Evolutionary conservation across 2,329 filamentous ascomycete species (phyloP).

Genomic region (Ceratocystis harringtonii): DNA sequence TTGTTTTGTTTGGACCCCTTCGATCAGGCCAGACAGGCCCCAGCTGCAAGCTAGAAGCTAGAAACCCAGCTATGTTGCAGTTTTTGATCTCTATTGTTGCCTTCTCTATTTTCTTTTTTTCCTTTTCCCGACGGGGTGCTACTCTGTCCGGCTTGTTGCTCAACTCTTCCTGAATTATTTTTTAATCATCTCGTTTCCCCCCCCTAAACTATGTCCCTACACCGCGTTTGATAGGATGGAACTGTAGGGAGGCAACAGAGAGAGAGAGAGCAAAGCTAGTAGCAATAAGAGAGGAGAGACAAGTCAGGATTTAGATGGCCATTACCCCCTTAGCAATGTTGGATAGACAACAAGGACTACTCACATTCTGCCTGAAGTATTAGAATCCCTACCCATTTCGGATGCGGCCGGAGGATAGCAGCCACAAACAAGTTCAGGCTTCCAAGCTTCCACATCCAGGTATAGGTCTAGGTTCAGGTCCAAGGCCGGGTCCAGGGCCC

Average conservation of each 20-base stretch:
- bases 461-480: background rate
- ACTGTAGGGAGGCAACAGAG: background rate
- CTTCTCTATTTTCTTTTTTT: background rate
- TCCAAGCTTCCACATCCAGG: background rate
- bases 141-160: background rate
- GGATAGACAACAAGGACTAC: background rate
- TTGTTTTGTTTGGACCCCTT: slow-evolving; percentile 3
- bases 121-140: background rate
- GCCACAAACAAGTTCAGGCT: background rate
- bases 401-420: slow-evolving; percentile 3
- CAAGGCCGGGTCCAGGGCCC: background rate
- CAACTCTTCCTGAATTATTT: background rate
- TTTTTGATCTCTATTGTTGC: background rate
- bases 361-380: background rate
- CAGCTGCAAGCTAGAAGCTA: background rate
- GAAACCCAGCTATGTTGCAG: background rate
- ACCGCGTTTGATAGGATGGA: background rate
- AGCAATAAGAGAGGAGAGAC: background rate
- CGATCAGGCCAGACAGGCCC: background rate
- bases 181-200: background rate
- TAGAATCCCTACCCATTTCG: slow-evolving; percentile 1
- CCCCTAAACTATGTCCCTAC: background rate
- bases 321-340: too few species aligned
- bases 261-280: background rate
- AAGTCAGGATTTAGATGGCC: too few species aligned